These are phyloP conservation scores for Lentinula detonsa DNA, from an alignment of 768 basidiomycete genomes.

Conservation along the genomic window DNA sequence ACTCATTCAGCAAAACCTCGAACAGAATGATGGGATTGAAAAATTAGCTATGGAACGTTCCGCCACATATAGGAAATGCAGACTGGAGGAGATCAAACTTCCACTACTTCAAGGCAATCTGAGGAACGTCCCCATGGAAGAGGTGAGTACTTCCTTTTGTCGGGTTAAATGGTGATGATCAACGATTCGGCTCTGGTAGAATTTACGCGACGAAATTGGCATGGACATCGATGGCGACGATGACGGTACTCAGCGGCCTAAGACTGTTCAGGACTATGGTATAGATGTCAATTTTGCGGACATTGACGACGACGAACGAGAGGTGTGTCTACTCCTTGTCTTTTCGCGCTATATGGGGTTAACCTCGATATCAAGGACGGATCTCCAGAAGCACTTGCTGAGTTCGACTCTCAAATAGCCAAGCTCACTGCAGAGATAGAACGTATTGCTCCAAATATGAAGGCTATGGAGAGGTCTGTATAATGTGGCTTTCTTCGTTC, in stretches of 20 bases:
- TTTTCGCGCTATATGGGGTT: background rate
- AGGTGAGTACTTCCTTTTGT: conserved; percentile 41
- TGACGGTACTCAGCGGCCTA: conserved; percentile 68
- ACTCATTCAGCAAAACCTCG: conserved; percentile 11
- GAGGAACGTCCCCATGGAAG: conserved; percentile 90
- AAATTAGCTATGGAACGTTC: conserved; percentile 82
- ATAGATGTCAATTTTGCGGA: conserved; percentile 82
- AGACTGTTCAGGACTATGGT: conserved; percentile 73
- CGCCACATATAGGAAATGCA: conserved; percentile 83
- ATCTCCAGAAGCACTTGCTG: conserved; percentile 55
- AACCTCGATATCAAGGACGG: conserved; percentile 38
- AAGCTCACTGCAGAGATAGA: conserved; percentile 80
- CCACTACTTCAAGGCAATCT: conserved; percentile 74
- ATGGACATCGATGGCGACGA: conserved; percentile 86
- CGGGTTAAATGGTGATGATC: background rate
- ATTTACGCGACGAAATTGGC: conserved; percentile 75
- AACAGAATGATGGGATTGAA: conserved; percentile 85
- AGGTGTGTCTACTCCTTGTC: conserved; percentile 31
- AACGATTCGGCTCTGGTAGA: conserved; percentile 32
- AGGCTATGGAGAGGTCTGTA: conserved; percentile 82
- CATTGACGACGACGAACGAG: conserved; percentile 70
- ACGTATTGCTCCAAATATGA: conserved; percentile 93
- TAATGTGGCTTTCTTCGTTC: background rate
- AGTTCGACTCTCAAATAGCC: conserved; percentile 67
- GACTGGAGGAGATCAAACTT: conserved; percentile 85